Evolutionary conservation across 2,329 filamentous ascomycete genomes (phyloP).

Genomic region (Iodosphaeria phyllophila): DNA sequence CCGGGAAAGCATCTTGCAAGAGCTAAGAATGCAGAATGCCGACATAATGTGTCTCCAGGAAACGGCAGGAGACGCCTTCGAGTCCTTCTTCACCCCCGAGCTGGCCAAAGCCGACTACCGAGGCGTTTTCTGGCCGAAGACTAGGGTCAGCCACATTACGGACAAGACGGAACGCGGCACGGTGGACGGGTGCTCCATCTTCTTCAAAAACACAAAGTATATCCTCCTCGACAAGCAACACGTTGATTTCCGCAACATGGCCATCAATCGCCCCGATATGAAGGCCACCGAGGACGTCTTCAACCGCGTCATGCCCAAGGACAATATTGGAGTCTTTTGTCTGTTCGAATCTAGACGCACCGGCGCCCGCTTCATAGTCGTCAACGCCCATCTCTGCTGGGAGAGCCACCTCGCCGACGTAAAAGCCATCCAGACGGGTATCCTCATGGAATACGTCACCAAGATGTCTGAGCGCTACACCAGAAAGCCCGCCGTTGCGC

Average conservation of each 20-base stretch:
- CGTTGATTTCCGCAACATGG: conserved; percentile 78
- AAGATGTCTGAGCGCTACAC: conserved; percentile 76
- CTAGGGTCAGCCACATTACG: conserved; percentile 76
- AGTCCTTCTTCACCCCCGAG: conserved; percentile 76
- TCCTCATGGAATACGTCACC: conserved; percentile 80
- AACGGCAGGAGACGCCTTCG: conserved; percentile 79
- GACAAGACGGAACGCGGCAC: conserved; percentile 61
- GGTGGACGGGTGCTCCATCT: conserved; percentile 94
- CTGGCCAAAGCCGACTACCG: conserved; percentile 81
- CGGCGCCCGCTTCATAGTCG: conserved; percentile 79
- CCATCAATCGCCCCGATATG: conserved; percentile 90
- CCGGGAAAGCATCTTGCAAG: conserved; percentile 63
- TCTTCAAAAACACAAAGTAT: conserved; percentile 91
- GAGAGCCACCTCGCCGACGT: conserved; percentile 81
- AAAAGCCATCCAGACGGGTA: conserved; percentile 89
- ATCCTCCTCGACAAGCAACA: conserved; percentile 86
- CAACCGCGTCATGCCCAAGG: conserved; percentile 95
- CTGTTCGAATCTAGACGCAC: conserved; percentile 87
- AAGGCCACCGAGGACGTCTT: conserved; percentile 96
- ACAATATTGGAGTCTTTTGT: conserved; percentile 83
- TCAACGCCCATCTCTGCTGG: conserved; percentile 92
- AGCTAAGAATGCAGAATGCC: conserved; percentile 60
- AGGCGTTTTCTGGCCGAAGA: conserved; percentile 83
- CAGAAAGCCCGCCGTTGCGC: conserved; percentile 44
- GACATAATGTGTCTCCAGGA: conserved; percentile 92